These are phyloP conservation scores for Leccinum disarticulatum DNA, from an alignment of 768 basidiomycete species.

Conservation along the genomic window DNA sequence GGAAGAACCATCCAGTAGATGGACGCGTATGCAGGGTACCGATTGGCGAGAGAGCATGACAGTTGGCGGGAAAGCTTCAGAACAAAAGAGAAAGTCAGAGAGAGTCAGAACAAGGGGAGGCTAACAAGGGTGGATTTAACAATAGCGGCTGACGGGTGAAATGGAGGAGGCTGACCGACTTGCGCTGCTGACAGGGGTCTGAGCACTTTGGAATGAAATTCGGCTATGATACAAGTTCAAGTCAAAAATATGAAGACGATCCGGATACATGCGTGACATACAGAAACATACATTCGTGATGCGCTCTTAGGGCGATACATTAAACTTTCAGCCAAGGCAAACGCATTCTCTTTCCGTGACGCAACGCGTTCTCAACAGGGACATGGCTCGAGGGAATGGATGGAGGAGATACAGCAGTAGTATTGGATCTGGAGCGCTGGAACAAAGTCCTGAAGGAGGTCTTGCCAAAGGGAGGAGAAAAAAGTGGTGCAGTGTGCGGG, in stretches of 20 bases:
- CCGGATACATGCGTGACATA: slow-evolving; percentile 26
- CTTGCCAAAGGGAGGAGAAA: slow-evolving; percentile 18
- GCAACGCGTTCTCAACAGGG: slow-evolving; percentile 22
- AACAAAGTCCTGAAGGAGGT: slow-evolving; percentile 27
- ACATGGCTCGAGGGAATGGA: slow-evolving; percentile 17
- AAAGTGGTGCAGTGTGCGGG: slow-evolving; percentile 9
- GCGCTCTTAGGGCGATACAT: slow-evolving; percentile 13
- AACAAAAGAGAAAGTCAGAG: neutral
- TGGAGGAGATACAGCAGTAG: slow-evolving; percentile 11
- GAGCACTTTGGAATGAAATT: neutral
- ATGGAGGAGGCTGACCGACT: slow-evolving; percentile 24
- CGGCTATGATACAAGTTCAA: slow-evolving; percentile 10
- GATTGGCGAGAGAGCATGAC: slow-evolving; percentile 20
- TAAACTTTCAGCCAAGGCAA: slow-evolving; percentile 33
- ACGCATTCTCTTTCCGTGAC: slow-evolving; percentile 31
- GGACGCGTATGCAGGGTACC: slow-evolving; percentile 25
- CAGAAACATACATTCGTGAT: slow-evolving; percentile 11
- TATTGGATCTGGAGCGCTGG: slow-evolving; percentile 29
- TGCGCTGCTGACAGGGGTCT: neutral
- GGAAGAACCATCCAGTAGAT: slow-evolving; percentile 14
- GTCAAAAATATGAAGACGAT: slow-evolving; percentile 10
- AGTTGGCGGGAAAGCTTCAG: slow-evolving; percentile 6
- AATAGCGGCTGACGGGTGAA: slow-evolving; percentile 21
- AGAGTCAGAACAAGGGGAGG: slow-evolving; percentile 8
- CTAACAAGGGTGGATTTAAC: slow-evolving; percentile 1